phyloP scores from a whole-genome alignment of 176 grass and related monocot species.

The Ananas comosus region DNA sequence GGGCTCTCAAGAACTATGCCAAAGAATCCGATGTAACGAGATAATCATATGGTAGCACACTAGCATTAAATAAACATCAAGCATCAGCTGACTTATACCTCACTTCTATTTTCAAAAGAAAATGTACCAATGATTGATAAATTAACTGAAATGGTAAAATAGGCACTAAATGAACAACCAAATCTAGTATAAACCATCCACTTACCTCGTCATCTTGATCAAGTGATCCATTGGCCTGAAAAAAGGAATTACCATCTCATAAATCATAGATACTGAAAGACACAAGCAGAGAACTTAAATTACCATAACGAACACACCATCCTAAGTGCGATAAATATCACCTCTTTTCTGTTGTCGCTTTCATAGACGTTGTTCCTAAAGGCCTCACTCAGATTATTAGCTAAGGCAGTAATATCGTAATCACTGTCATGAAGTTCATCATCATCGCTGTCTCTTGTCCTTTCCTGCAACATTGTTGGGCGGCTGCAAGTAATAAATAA shows the following conservation, averaged over 20 bases:
- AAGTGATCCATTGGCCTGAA: constrained; percentile 14
- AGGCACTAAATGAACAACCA: neutral
- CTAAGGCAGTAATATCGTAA: constrained; percentile 10
- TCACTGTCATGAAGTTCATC: constrained; percentile 11
- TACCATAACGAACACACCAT: neutral
- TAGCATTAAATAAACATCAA: neutral
- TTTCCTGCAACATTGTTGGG: constrained; percentile 18
- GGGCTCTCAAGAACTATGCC: neutral
- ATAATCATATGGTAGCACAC: neutral
- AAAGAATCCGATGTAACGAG: neutral
- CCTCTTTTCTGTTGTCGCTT: constrained; percentile 1
- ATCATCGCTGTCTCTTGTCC: constrained; percentile 26
- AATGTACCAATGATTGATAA: neutral
- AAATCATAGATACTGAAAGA: neutral
- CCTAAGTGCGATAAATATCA: neutral
- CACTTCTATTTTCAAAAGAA: neutral
- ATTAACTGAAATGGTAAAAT: neutral
- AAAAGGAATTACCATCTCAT: neutral
- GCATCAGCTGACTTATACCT: neutral
- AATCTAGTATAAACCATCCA: neutral
- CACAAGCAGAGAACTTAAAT: neutral
- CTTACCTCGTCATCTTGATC: constrained; percentile 14
- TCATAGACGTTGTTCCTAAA: constrained; percentile 7
- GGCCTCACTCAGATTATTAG: constrained; percentile 13
- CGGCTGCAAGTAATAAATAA: constrained; percentile 9